A percentile compares a stretch with the other conserved stretches of the same genome.
Evolutionary conservation across 495 filamentous ascomycete genomes (phyloP).

Genomic region (Friedmanniomyces endolithicus): DNA sequence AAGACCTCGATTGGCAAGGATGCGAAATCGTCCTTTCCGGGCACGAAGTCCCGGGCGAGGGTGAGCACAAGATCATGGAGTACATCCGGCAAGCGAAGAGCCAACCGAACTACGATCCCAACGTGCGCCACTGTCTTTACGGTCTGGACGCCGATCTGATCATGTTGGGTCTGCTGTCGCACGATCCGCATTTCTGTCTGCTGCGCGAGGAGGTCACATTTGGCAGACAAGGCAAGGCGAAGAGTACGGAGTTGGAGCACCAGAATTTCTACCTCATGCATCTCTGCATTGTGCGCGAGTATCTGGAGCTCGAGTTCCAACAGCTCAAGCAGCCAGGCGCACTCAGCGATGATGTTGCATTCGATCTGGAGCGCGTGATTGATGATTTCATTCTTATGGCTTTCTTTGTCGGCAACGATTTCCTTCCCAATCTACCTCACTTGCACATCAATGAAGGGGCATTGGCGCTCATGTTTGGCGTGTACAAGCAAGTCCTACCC

Average conservation of each 20-base stretch:
- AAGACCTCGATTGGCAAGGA: conserved; percentile 93
- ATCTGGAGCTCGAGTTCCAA: conserved; percentile 92
- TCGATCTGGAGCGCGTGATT: conserved; percentile 92
- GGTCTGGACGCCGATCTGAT: conserved; percentile 96
- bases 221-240: conserved; percentile 69
- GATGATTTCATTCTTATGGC: conserved; percentile 99
- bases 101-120: conserved; percentile 86
- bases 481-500: conserved; percentile 83
- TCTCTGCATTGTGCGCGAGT: conserved; percentile 92
- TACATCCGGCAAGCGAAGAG: conserved; percentile 95
- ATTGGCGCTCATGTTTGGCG: conserved; percentile 87
- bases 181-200: conserved; percentile 96
- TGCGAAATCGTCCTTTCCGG: conserved; percentile 85
- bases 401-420: conserved; percentile 99
- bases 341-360: conserved; percentile 51
- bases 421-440: conserved; percentile 89
- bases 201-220: conserved; percentile 97
- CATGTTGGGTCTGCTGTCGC: conserved; percentile 92
- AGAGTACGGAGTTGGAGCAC: conserved; percentile 91
- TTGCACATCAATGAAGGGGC: conserved; percentile 98
- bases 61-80: conserved; percentile 99
- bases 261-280: conserved; percentile 99
- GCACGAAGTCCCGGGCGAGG: conserved; percentile 97
- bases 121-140: conserved; percentile 93
- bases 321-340: conserved; percentile 68